These are phyloP conservation scores for Pholiota conissans DNA, from an alignment of 768 basidiomycete genomes.

Conservation along the genomic window DNA sequence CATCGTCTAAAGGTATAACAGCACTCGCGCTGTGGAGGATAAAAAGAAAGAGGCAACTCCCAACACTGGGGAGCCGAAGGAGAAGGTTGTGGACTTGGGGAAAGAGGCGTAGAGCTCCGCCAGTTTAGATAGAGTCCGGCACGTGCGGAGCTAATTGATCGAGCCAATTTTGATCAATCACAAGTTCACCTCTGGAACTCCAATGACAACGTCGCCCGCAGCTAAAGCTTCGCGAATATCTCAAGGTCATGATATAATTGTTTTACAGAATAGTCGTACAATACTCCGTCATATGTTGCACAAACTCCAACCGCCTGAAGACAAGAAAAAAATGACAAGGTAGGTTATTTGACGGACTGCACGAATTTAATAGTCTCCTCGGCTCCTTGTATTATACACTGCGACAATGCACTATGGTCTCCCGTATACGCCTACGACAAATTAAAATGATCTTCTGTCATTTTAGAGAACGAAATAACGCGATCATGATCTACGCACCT, in stretches of 20 bases:
- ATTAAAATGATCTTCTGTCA: not conserved
- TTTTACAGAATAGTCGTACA: too few species aligned
- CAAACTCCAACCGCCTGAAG: too few species aligned
- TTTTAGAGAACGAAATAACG: not conserved
- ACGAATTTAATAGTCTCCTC: not conserved
- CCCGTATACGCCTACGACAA: not conserved
- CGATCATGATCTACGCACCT: not conserved
- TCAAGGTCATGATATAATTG: too few species aligned
- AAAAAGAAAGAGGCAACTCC: not conserved
- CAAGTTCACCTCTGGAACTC: too few species aligned
- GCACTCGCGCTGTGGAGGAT: not conserved
- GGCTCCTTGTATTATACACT: not conserved
- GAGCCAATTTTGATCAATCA: too few species aligned
- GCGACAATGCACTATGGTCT: not conserved
- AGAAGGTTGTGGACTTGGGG: not conserved
- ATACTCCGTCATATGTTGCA: too few species aligned
- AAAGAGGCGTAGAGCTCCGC: not conserved
- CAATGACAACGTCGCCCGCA: too few species aligned
- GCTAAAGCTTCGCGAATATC: too few species aligned
- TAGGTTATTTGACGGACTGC: not conserved
- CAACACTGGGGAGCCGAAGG: not conserved
- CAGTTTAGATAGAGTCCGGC: too few species aligned
- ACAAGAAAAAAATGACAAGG: too few species aligned
- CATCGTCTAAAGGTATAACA: slow-evolving; percentile 6
- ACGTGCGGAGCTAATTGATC: not conserved